Percentiles rank a stretch among this genome's conserved stretches.
Conservation (phyloP, 73 alveolate species). For the Tetrahymena elliotti region DNA sequence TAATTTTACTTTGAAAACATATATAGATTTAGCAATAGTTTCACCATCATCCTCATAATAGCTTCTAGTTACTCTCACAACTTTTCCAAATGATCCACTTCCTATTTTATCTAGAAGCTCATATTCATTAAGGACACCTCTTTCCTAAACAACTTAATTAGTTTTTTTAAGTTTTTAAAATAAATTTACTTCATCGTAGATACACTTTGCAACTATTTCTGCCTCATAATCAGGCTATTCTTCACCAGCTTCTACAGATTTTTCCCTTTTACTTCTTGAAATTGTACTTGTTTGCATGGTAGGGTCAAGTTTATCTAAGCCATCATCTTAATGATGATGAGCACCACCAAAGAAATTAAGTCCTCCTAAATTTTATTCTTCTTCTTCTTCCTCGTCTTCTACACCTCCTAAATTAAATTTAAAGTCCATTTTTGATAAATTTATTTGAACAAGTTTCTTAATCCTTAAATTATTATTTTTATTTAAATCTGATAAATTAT, state of each 20-base stretch:
- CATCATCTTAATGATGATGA: neutral
- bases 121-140: neutral
- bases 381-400: neutral
- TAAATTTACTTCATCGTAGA: neutral
- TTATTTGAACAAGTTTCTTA: neutral
- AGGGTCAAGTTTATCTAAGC: neutral
- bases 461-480: neutral
- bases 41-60: neutral
- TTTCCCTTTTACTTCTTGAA: neutral
- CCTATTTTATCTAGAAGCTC: neutral
- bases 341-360: neutral
- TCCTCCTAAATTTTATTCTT: neutral
- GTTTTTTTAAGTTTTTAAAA: neutral
- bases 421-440: neutral
- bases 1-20: neutral
- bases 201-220: neutral
- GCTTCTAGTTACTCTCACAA: neutral
- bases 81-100: neutral
- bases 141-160: neutral
- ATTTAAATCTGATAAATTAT: neutral
- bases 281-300: neutral
- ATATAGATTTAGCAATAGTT: neutral
- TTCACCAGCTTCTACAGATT: neutral
- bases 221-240: neutral
- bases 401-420: neutral